Base-by-base conservation (phyloP, 225 moss, liverwort and hornwort genomes). In the Pseudisothecium myosuroides region DNA sequence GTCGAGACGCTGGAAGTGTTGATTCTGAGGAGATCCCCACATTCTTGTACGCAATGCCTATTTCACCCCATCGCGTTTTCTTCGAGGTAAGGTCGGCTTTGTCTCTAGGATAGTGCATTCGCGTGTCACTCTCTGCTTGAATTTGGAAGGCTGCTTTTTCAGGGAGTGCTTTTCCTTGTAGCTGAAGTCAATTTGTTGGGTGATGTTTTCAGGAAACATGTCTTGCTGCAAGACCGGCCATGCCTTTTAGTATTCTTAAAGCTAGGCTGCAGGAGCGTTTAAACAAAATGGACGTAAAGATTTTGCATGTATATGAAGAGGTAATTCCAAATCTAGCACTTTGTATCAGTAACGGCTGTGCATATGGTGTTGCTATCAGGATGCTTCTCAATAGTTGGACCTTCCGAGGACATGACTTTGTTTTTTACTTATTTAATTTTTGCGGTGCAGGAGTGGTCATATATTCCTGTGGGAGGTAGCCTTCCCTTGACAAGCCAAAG, bases 31-130 rank as follows among this genome's bases (percentile, higher is more conserved):
- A 97, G 92, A 88, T 92, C 68, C 99, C 99, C 47, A 95, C 97
- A 4, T 97, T 99, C 79, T 89, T 99, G 76, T 99, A 99, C 89
- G 96, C 97, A 83, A 99, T 99, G 99, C 99, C 99, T 23, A 83
- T 95, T 60, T 95, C 96, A 78, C 91, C 95, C 54, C 96, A 95
- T 36, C 95, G 96, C 60, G 86, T 99, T 55, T 99, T 99, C 88
- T 97, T 99, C 84, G 99, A 99, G 99, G 99, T 95, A 90, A 29
- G 74, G 31, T 84, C 75, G 85, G 27, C 72, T 81, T 43, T 47
- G 71, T 88, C 63, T 66, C 29, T 69, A 54, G 61, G 75, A 64
- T 66, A 76, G 58, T 75, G 58, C 34, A 90, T 74, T 56, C 67
- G 31, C 80, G 29, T 88, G 29, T 71, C 83, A 64, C 22, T 26